A percentile compares a stretch with the other conserved stretches of the same genome.
phyloP scores from a whole-genome alignment of 768 basidiomycete genomes.

The Pleurotus eryngii region DNA sequence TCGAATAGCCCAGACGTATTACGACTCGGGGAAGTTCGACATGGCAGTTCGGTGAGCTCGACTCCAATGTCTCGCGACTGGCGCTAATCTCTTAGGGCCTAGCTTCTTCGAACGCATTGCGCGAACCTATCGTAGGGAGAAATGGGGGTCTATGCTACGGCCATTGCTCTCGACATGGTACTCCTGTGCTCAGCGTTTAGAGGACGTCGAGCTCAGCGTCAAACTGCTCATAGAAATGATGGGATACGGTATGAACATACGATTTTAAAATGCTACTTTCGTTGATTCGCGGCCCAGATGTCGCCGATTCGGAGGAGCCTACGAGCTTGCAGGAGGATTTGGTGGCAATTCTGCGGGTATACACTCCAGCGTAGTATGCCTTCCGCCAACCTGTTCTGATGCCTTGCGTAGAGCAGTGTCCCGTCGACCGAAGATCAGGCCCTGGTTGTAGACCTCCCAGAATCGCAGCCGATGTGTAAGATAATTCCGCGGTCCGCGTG shows the following conservation, averaged over 20 bases:
- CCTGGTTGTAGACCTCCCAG: conserved; percentile 59
- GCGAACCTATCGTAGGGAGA: conserved; percentile 81
- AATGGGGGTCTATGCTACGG: conserved; percentile 72
- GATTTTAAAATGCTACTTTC: background rate
- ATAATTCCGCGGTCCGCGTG: background rate
- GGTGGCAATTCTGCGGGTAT: conserved; percentile 67
- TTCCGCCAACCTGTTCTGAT: background rate
- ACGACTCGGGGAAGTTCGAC: conserved; percentile 75
- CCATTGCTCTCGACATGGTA: conserved; percentile 81
- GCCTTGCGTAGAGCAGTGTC: conserved; percentile 56
- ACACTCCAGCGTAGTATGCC: conserved; percentile 4
- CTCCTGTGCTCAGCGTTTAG: conserved; percentile 74
- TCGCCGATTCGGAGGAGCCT: conserved; percentile 42
- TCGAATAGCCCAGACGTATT: conserved; percentile 86
- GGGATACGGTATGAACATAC: conserved; percentile 54
- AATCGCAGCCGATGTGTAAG: conserved; percentile 64
- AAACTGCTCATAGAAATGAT: conserved; percentile 82
- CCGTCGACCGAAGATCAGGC: conserved; percentile 56
- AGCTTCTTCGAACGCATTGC: conserved; percentile 95
- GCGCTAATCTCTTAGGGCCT: background rate
- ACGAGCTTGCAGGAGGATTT: conserved; percentile 65
- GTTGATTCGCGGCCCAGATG: conserved; percentile 21
- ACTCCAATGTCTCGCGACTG: background rate
- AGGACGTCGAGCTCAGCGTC: conserved; percentile 73
- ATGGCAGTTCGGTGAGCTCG: conserved; percentile 77